These are phyloP conservation scores for Cryptococcus sp. DNA, from an alignment of 1,284 basidiomycete genomes.

Conservation along the genomic window DNA sequence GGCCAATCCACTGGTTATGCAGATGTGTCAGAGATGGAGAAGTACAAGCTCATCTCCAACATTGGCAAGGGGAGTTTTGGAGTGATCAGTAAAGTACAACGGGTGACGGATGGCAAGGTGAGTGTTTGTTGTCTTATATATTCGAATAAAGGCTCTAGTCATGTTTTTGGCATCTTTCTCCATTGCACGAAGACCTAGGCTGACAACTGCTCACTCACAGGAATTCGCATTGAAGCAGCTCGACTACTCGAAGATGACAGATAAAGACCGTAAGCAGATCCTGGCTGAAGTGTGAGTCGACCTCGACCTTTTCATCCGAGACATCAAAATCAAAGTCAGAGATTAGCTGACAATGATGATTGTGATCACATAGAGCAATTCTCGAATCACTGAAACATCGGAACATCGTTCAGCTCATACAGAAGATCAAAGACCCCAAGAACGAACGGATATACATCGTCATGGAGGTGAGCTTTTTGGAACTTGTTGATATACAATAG, in stretches of 20 bases:
- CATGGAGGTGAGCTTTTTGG: constrained; percentile 66
- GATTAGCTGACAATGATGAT: too few relatives aligned
- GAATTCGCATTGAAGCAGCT: constrained; percentile 91
- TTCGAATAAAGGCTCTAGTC: neutral
- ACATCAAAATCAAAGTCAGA: too few relatives aligned
- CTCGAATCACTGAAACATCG: constrained; percentile 91
- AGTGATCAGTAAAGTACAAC: constrained; percentile 86
- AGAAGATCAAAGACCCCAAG: constrained; percentile 78
- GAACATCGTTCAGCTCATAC: constrained; percentile 71
- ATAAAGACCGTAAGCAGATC: constrained; percentile 90
- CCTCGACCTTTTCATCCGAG: neutral
- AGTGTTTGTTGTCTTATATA: constrained; percentile 46
- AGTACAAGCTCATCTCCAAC: constrained; percentile 83
- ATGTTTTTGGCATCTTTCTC: neutral
- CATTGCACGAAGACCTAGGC: neutral
- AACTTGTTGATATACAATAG: too few relatives aligned
- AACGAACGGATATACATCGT: constrained; percentile 89
- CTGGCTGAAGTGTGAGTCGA: constrained; percentile 90
- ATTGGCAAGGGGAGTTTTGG: constrained; percentile 98
- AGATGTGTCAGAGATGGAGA: constrained; percentile 60
- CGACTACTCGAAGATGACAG: constrained; percentile 91
- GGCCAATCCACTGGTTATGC: constrained; percentile 30
- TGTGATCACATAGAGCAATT: constrained; percentile 69
- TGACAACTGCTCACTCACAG: constrained; percentile 50
- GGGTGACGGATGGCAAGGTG: constrained; percentile 81